phyloP scores from a whole-genome alignment of 495 filamentous ascomycete genomes.

The Thermothielavioides terrestris region DNA sequence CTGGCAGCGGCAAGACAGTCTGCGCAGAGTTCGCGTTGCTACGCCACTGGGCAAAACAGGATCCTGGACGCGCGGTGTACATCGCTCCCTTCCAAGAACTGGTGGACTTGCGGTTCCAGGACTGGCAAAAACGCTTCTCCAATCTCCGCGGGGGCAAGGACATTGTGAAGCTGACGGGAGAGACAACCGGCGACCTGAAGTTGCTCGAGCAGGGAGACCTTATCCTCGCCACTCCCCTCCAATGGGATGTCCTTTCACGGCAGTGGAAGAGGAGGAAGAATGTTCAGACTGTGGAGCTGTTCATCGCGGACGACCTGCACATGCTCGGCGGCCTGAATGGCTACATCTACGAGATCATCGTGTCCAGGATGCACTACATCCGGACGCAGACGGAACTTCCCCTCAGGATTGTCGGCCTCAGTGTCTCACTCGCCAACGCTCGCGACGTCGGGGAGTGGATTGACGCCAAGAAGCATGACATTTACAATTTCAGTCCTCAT shows the following conservation, averaged over 20 bases:
- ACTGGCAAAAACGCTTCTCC: conserved; percentile 74
- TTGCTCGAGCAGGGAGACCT: conserved; percentile 82
- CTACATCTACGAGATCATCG: conserved; percentile 88
- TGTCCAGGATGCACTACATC: conserved; percentile 97
- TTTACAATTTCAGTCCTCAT: conserved; percentile 96
- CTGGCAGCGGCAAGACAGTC: conserved; percentile 91
- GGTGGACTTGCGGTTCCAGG: conserved; percentile 66
- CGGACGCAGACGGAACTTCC: conserved; percentile 75
- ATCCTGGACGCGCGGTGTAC: conserved; percentile 79
- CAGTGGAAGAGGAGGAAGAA: conserved; percentile 96
- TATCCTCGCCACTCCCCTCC: conserved; percentile 81
- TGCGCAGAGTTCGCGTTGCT: conserved; percentile 92
- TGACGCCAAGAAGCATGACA: conserved; percentile 95
- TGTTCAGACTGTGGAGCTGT: conserved; percentile 79
- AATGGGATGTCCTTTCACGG: conserved; percentile 93
- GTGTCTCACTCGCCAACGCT: conserved; percentile 86
- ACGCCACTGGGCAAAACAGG: conserved; percentile 70
- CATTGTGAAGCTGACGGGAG: conserved; percentile 88
- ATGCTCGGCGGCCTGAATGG: conserved; percentile 86
- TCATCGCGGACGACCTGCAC: conserved; percentile 95
- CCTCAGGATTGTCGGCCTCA: conserved; percentile 83
- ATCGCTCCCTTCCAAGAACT: conserved; percentile 95
- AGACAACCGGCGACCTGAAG: conserved; percentile 85
- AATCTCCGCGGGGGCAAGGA: conserved; percentile 75
- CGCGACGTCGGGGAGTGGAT: conserved; percentile 97